These are phyloP conservation scores for Gnomoniopsis sp. DNA, from an alignment of 2,329 filamentous ascomycete genomes.

Conservation along the genomic window DNA sequence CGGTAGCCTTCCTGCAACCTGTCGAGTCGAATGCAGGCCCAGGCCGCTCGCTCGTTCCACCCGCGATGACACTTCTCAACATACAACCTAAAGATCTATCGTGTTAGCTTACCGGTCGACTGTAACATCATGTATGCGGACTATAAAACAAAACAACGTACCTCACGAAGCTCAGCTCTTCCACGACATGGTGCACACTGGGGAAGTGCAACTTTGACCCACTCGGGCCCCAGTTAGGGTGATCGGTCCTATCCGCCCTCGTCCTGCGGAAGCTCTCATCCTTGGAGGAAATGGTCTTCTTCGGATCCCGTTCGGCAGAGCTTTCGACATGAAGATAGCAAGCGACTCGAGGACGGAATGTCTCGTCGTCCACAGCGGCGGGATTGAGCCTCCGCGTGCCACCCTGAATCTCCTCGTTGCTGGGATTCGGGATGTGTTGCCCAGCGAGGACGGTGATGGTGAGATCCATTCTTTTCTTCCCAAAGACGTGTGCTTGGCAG, in stretches of 20 bases:
- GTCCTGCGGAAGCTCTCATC: slow-evolving; percentile 38
- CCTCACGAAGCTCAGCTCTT: slow-evolving; percentile 71
- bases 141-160: slow-evolving; percentile 32
- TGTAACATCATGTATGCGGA: too few relatives aligned
- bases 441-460: slow-evolving; percentile 72
- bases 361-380: slow-evolving; percentile 44
- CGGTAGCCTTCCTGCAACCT: slow-evolving; percentile 53
- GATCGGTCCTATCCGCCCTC: slow-evolving; percentile 49
- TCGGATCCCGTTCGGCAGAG: slow-evolving; percentile 32
- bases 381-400: slow-evolving; percentile 21
- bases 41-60: slow-evolving; percentile 41
- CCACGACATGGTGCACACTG: slow-evolving; percentile 55
- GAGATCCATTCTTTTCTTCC: slow-evolving; percentile 59
- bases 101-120: not conserved
- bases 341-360: slow-evolving; percentile 71
- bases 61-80: slow-evolving; percentile 45
- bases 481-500: slow-evolving; percentile 42
- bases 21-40: slow-evolving; percentile 59
- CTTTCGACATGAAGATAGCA: slow-evolving; percentile 79
- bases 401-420: slow-evolving; percentile 33
- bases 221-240: slow-evolving; percentile 58
- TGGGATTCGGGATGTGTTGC: slow-evolving; percentile 62
- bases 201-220: slow-evolving; percentile 56
- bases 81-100: slow-evolving; percentile 43
- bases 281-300: slow-evolving; percentile 25